Evolutionary conservation across 2,329 filamentous ascomycete species (phyloP), one percentile per base, ranked within the genome.

Genomic region (Trichophyton equinum): DNA sequence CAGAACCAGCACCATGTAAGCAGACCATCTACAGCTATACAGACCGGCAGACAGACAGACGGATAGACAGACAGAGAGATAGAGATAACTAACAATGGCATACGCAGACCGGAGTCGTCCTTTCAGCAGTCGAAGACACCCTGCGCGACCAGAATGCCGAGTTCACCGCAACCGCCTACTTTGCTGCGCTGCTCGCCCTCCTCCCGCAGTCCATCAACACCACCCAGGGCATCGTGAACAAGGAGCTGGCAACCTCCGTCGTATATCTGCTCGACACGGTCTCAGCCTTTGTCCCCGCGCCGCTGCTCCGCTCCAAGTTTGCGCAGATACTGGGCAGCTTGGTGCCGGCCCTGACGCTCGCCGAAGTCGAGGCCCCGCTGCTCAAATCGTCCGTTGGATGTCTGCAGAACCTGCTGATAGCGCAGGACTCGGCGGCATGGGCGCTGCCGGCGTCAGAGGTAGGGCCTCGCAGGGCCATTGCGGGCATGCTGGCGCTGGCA

Each of bases 261-360:
- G 88, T 99, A 67, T 99, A 99, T 75, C 85, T 99, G 15, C 89
- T 99, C 77, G 92, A 99, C 75, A 80, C 95, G 66, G 84, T 96
- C 67, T 94, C 91, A 15, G 88, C 88, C 62, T 88, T 86, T 76
- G 85, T 91, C 64, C 90, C 94, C 60, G 83, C 89, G 64, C 84
- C 91, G 63, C 85, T 99, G 62, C 86, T 99, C 61, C 89, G 91
- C 70, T 88, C 90, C 66, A 96, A 97, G 74, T 99, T 99, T 77
- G 87, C 89, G 30, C 89, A 95, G 74, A 96, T 99, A 69, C 85
- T 99, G 63, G 85, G 86, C 36, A 85, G 88, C 63, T 83, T 99
- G 66, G 91, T 89, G 20, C 91, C 92, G 1, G 87, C 91, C 11
- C 81, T 99, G 55, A 85, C 88, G 60, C 81, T 89, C 65, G 79